Conservation (phyloP, 2,329 filamentous ascomycete species). For the Sclerotinia borealis region DNA sequence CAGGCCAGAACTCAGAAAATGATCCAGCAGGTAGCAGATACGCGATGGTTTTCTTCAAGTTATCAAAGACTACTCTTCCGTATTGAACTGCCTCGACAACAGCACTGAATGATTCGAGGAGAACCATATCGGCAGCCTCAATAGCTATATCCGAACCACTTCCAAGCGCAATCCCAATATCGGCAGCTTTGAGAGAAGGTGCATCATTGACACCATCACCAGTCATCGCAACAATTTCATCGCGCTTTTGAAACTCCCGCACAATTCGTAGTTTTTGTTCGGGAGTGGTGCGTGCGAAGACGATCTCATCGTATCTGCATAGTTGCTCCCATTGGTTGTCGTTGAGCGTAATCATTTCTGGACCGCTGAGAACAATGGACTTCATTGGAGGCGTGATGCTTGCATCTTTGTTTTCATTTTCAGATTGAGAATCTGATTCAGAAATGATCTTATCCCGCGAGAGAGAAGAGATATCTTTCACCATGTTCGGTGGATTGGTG, state of each 20-base stretch:
- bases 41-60: conserved; percentile 63
- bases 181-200: conserved; percentile 53
- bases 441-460: background rate
- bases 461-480: conserved; percentile 14
- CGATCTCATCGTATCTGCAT: conserved; percentile 60
- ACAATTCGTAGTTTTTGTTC: conserved; percentile 75
- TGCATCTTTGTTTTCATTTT: background rate
- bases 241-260: conserved; percentile 47
- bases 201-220: conserved; percentile 44
- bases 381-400: background rate
- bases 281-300: conserved; percentile 68
- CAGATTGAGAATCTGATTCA: background rate
- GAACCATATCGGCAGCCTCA: conserved; percentile 55
- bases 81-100: conserved; percentile 68
- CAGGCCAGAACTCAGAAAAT: conserved; percentile 54
- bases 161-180: conserved; percentile 58
- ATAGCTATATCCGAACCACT: conserved; percentile 55
- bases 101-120: conserved; percentile 63
- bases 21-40: conserved; percentile 55
- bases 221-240: conserved; percentile 49
- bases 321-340: conserved; percentile 63
- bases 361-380: conserved; percentile 56
- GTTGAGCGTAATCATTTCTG: conserved; percentile 57
- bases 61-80: conserved; percentile 72
- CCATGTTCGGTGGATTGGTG: conserved; percentile 32